Percentiles rank a stretch among this genome's conserved stretches.
These are phyloP conservation scores for Schizothecium vesticola DNA, from an alignment of 495 filamentous ascomycete genomes.

Conservation along the genomic window DNA sequence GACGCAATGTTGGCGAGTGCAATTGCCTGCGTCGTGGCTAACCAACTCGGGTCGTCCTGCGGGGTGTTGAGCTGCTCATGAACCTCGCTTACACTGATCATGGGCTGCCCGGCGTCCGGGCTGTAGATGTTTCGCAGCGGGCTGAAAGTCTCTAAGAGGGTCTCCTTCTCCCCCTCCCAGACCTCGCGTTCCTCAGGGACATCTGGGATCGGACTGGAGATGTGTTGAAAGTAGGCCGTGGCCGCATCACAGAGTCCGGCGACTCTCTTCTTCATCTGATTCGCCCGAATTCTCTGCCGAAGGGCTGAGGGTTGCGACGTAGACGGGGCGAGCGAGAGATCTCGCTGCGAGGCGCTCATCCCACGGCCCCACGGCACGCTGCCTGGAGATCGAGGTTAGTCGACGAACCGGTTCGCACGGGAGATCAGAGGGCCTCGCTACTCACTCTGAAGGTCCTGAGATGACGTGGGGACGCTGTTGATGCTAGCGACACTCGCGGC, in stretches of 20 bases:
- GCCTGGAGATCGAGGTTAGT: not conserved
- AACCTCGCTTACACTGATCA: not conserved
- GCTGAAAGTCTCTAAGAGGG: not conserved
- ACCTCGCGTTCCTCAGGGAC: not conserved
- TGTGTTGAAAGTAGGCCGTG: not conserved
- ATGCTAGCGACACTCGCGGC: conserved; percentile 7
- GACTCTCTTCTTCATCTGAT: not conserved
- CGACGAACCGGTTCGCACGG: not conserved
- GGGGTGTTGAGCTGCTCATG: not conserved
- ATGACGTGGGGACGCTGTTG: conserved; percentile 11
- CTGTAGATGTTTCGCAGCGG: not conserved
- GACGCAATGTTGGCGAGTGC: not conserved
- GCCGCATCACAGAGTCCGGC: not conserved
- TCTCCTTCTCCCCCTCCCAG: not conserved
- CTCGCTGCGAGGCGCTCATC: not conserved
- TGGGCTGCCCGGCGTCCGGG: not conserved
- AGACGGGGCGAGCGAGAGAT: not conserved
- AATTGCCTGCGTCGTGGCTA: not conserved
- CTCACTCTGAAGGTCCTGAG: conserved; percentile 12
- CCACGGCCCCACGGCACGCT: not conserved
- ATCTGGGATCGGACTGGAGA: not conserved
- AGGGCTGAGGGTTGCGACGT: not conserved
- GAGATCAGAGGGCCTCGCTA: not conserved
- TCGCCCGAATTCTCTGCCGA: not conserved
- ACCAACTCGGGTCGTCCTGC: not conserved